These are phyloP conservation scores for Musa balbisiana DNA, from an alignment of 202 grass and related monocot species.

Conservation along the genomic window DNA sequence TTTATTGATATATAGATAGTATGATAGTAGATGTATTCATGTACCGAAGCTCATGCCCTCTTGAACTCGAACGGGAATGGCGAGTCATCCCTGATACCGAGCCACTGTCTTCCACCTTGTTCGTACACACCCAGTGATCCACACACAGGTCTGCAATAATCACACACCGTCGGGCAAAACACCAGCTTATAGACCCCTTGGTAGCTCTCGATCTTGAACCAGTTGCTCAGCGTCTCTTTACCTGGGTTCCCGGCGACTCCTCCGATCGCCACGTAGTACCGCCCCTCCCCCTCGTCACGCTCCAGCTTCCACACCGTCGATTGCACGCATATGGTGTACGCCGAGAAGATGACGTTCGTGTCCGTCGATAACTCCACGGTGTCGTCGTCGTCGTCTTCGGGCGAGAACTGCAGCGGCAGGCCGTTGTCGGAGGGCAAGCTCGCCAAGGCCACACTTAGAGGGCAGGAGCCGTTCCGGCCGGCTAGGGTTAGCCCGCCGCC, in stretches of 20 bases:
- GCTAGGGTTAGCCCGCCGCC: background rate
- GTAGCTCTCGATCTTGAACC: background rate
- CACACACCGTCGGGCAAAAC: background rate
- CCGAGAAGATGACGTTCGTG: background rate
- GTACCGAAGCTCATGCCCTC: background rate
- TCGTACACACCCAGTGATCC: background rate
- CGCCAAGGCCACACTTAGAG: background rate
- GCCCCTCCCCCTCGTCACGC: no score
- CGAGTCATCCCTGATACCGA: background rate
- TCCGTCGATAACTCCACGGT: background rate
- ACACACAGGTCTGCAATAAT: background rate
- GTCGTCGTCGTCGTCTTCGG: background rate
- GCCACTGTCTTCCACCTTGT: background rate
- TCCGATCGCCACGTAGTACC: background rate
- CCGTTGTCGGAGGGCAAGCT: background rate
- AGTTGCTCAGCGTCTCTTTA: background rate
- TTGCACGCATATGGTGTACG: background rate
- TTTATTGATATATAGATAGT: no score
- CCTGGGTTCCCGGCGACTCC: background rate
- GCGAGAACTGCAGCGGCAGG: background rate
- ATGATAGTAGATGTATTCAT: no score
- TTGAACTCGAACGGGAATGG: constrained; percentile 5
- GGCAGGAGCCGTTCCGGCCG: background rate
- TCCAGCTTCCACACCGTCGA: background rate
- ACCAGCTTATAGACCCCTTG: background rate